Evolutionary conservation across 805 yeast genomes (phyloP).

Genomic region (Maudiozyma serrabonitensis): DNA sequence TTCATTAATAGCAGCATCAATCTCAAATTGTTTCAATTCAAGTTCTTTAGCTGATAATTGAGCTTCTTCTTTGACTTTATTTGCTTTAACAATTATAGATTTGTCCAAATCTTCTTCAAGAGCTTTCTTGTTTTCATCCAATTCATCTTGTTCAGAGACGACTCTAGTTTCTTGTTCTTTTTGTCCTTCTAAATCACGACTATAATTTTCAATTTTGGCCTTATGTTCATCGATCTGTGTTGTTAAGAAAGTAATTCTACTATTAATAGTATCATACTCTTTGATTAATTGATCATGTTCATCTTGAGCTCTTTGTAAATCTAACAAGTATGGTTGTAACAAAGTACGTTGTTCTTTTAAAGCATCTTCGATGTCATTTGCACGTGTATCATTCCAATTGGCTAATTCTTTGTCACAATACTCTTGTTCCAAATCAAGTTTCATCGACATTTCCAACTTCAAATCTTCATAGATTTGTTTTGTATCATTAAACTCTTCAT

Average conservation of each 20-base stretch:
- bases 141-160: slow-evolving; percentile 24
- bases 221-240: slow-evolving; percentile 29
- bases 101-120: slow-evolving; percentile 16
- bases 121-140: slow-evolving; percentile 26
- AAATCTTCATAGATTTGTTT: slow-evolving; percentile 28
- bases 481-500: slow-evolving; percentile 37
- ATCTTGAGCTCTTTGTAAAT: slow-evolving; percentile 34
- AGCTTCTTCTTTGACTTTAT: slow-evolving; percentile 31
- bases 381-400: slow-evolving; percentile 23
- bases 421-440: slow-evolving; percentile 9
- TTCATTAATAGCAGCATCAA: slow-evolving; percentile 31
- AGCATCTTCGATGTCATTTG: slow-evolving; percentile 23
- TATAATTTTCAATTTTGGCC: slow-evolving; percentile 27
- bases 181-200: slow-evolving; percentile 25
- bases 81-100: slow-evolving; percentile 18
- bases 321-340: slow-evolving; percentile 36
- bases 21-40: slow-evolving; percentile 30
- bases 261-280: slow-evolving; percentile 29
- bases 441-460: slow-evolving; percentile 23
- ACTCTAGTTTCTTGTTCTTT: slow-evolving; percentile 24
- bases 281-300: slow-evolving; percentile 27
- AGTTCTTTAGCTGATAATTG: slow-evolving; percentile 28
- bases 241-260: slow-evolving; percentile 36
- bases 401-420: slow-evolving; percentile 16
- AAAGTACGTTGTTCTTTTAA: slow-evolving; percentile 27